Conservation (phyloP, 2,329 filamentous ascomycete genomes). For the Chaetomium sp. region DNA sequence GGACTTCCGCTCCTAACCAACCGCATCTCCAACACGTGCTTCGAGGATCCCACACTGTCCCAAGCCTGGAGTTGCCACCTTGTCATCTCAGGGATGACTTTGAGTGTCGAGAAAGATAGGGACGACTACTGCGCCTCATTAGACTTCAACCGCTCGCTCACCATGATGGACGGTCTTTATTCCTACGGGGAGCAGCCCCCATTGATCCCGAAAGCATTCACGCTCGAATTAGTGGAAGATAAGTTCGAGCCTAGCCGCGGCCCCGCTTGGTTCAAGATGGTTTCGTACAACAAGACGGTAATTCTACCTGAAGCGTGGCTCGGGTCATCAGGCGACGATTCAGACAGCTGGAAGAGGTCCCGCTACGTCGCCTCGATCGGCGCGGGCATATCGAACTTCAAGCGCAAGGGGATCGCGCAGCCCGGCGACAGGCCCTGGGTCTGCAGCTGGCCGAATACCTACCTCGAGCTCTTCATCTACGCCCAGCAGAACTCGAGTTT, state of each 20-base stretch:
- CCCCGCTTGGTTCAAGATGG: conserved; percentile 55
- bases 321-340: conserved; percentile 13
- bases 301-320: conserved; percentile 48
- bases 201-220: conserved; percentile 43
- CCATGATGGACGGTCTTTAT: conserved; percentile 44
- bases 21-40: conserved; percentile 56
- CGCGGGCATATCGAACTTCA: conserved; percentile 37
- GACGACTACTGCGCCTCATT: conserved; percentile 48
- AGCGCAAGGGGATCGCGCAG: conserved; percentile 45
- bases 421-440: conserved; percentile 59
- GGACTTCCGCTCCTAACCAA: conserved; percentile 56
- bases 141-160: conserved; percentile 43
- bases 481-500: conserved; percentile 53
- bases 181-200: conserved; percentile 60
- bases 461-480: conserved; percentile 61
- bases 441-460: conserved; percentile 59
- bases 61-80: conserved; percentile 66
- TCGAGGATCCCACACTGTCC: conserved; percentile 57
- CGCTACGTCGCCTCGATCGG: conserved; percentile 14
- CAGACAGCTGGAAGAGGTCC: conserved; percentile 9
- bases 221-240: conserved; percentile 55
- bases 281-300: conserved; percentile 59
- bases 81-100: conserved; percentile 43
- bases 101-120: conserved; percentile 44
- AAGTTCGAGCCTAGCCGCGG: conserved; percentile 51